These are phyloP conservation scores for Krasilnikovozyma curviuscula DNA, from an alignment of 768 basidiomycete genomes.

Conservation along the genomic window DNA sequence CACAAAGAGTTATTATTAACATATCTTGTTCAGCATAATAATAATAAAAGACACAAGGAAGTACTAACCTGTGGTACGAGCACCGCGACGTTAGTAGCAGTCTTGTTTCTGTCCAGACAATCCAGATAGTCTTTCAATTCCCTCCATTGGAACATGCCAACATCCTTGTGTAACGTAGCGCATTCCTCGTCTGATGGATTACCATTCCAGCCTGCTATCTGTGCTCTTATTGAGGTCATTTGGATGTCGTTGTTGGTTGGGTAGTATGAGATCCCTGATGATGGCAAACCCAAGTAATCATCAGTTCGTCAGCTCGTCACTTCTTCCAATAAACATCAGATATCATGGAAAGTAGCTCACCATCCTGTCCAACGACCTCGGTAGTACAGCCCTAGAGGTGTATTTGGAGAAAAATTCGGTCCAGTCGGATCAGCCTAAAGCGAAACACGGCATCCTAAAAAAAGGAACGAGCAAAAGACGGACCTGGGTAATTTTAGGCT, in stretches of 20 bases:
- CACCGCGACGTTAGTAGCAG: conserved; percentile 21
- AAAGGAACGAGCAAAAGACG: no score
- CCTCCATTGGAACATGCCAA: conserved; percentile 21
- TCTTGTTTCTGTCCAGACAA: conserved; percentile 20
- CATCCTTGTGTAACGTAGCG: conserved; percentile 2
- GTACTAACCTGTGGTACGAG: conserved; percentile 20
- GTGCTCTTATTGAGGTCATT: conserved; percentile 16
- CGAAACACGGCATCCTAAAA: no score
- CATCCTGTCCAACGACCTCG: conserved; percentile 25
- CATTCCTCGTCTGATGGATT: conserved; percentile 19
- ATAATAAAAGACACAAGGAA: neutral
- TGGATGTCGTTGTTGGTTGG: conserved; percentile 14
- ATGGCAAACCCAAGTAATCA: no score
- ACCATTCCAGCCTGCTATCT: conserved; percentile 25
- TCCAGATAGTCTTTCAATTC: conserved; percentile 18
- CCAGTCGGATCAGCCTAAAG: no score
- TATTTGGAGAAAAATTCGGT: no score
- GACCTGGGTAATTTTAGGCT: conserved; percentile 22
- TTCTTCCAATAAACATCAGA: no score
- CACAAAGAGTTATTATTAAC: neutral
- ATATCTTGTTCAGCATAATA: no score
- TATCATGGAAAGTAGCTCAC: conserved; percentile 2
- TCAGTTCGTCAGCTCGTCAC: no score
- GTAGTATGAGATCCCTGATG: conserved; percentile 17
- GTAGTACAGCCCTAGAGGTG: conserved; percentile 24